phyloP scores from a whole-genome alignment of 1,284 basidiomycete species.

The Stereum hirsutum region DNA sequence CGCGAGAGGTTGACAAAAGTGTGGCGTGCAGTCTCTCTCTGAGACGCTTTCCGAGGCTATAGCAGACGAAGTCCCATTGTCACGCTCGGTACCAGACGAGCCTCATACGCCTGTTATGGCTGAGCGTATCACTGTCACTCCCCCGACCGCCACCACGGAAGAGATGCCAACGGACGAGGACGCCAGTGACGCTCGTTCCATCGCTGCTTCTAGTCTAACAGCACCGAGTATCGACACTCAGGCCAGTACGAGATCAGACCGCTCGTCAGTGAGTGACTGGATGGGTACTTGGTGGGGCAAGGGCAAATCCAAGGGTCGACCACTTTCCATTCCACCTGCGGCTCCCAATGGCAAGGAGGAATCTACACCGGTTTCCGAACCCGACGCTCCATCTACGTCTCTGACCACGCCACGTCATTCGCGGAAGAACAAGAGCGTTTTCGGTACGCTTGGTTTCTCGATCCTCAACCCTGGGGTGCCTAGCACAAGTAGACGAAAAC shows the following conservation, averaged over 20 bases:
- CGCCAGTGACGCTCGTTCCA: slow-evolving; percentile 8
- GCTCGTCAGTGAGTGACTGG: slow-evolving; percentile 39
- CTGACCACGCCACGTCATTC: slow-evolving; percentile 8
- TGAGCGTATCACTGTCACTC: slow-evolving; percentile 9
- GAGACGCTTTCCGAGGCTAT: slow-evolving; percentile 68
- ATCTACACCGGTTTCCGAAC: neutral
- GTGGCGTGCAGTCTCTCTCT: slow-evolving; percentile 42
- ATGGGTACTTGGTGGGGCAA: slow-evolving; percentile 58
- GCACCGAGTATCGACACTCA: slow-evolving; percentile 7
- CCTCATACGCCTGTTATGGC: slow-evolving; percentile 6
- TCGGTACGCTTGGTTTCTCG: slow-evolving; percentile 61
- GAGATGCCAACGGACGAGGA: slow-evolving; percentile 1
- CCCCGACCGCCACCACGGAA: slow-evolving; percentile 7
- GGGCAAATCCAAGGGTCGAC: slow-evolving; percentile 18
- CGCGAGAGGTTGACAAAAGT: too few species aligned
- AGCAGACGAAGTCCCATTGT: slow-evolving; percentile 41
- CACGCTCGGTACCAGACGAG: slow-evolving; percentile 4
- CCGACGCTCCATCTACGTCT: neutral
- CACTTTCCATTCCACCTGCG: neutral
- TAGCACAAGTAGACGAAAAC: slow-evolving; percentile 20
- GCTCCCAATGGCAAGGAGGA: neutral
- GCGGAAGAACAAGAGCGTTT: slow-evolving; percentile 49
- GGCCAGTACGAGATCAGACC: slow-evolving; percentile 15
- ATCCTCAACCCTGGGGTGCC: slow-evolving; percentile 40
- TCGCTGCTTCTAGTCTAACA: slow-evolving; percentile 5